A percentile compares a stretch with the other conserved stretches of the same genome.
phyloP scores from a whole-genome alignment of 1,284 basidiomycete genomes.

The Boletus nobilissimus region DNA sequence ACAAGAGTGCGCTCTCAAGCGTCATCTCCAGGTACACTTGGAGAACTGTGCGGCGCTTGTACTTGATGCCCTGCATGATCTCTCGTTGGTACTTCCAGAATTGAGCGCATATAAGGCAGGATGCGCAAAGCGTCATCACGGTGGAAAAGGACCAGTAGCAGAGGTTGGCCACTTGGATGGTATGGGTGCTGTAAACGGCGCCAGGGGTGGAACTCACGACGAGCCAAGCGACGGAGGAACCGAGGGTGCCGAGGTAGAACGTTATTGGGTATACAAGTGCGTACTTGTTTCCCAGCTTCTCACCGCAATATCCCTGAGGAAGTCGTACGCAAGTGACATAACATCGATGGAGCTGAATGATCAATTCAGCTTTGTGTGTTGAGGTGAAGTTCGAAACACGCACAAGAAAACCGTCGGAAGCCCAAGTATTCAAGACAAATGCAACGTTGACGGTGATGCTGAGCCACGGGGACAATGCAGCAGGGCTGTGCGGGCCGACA shows the following conservation, averaged over 20 bases:
- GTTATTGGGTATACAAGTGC: constrained; percentile 1
- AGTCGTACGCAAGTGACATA: constrained; percentile 33
- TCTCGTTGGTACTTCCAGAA: constrained; percentile 35
- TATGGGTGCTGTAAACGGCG: constrained; percentile 5
- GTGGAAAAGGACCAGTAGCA: constrained; percentile 34
- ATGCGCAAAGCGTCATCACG: constrained; percentile 28
- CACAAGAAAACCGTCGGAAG: constrained; percentile 41
- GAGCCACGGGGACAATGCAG: constrained; percentile 33
- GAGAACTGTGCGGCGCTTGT: too few relatives aligned
- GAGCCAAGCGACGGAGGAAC: background rate
- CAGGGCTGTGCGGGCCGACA: constrained; percentile 2
- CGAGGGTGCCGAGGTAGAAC: constrained; percentile 29
- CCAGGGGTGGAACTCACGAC: background rate
- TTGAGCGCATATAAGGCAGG: constrained; percentile 31
- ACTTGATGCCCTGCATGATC: constrained; percentile 26
- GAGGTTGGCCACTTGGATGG: constrained; percentile 30
- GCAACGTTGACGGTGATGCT: constrained; percentile 21
- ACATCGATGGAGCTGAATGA: constrained; percentile 40
- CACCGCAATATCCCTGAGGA: background rate
- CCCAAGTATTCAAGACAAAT: constrained; percentile 41
- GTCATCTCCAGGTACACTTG: constrained; percentile 43
- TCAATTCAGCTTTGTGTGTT: background rate
- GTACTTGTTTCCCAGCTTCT: constrained; percentile 12
- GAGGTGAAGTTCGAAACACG: constrained; percentile 3
- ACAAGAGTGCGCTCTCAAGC: constrained; percentile 40